Conservation (phyloP, 805 yeast genomes). For the Pichia deserticola region DNA sequence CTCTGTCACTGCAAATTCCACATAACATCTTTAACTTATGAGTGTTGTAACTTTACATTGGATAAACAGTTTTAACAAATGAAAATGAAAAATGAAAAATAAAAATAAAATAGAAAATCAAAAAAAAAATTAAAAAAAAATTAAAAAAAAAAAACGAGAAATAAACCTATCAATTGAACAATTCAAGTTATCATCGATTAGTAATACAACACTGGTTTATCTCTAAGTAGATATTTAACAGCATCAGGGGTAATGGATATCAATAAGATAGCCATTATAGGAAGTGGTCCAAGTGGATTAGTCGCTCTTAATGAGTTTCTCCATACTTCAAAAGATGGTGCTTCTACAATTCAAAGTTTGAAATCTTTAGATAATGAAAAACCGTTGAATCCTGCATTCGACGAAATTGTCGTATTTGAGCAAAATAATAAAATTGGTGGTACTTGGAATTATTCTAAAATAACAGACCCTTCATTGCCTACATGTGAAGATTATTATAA, state of each 20-base stretch:
- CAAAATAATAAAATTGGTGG: constrained; percentile 34
- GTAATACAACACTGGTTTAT: too few relatives aligned
- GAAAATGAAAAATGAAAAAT: too few relatives aligned
- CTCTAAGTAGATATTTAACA: too few relatives aligned
- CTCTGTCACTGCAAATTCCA: constrained; percentile 21
- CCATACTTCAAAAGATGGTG: constrained; percentile 24
- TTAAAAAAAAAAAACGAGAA: too few relatives aligned
- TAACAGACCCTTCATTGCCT: constrained; percentile 1
- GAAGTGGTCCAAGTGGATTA: constrained; percentile 35
- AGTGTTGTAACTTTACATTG: too few relatives aligned
- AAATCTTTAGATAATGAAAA: not conserved
- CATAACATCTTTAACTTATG: constrained; percentile 14
- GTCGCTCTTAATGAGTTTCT: constrained; percentile 23
- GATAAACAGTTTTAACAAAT: too few relatives aligned
- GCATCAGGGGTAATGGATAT: constrained; percentile 13
- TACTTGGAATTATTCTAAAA: constrained; percentile 27
- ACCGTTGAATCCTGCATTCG: constrained; percentile 25
- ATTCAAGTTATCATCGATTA: too few relatives aligned
- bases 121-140: too few relatives aligned
- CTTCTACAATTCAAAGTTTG: constrained; percentile 15
- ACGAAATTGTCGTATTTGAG: constrained; percentile 33
- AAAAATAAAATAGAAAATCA: too few relatives aligned
- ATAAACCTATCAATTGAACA: too few relatives aligned
- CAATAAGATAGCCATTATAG: constrained; percentile 29
- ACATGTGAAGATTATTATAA: constrained; percentile 5